Evolutionary conservation across 345 rosid species (phyloP), one percentile per base, ranked within the genome.

Genomic region (Salix exigua): DNA sequence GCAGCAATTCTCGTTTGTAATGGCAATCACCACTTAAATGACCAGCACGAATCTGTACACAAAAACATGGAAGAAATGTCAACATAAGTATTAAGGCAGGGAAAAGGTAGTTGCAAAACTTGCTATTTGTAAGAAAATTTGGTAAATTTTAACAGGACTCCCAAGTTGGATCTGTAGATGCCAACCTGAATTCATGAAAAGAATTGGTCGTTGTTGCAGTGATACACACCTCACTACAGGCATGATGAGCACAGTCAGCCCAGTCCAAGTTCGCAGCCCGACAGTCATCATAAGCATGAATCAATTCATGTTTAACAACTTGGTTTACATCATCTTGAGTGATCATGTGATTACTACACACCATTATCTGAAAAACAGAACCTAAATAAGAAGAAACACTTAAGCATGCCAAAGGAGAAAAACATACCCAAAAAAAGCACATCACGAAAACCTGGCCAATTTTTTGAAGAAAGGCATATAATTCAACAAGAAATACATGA

Each of bases 21-120:
- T 96, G 97, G 66, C 98, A 93, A 87, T 96, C 97, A 2, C 98
- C 98, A 42, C 99, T 96, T 66, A 93, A 81, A 86, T 93, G 96
- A 67, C 88, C 88, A 35, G 99, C 99, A 55, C 97, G 94, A 76
- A 96, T 96, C 99, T 96, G 82, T 78, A 31, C 63, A 58, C 46
- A 71, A 18, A 30, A 60, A 63, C 25, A 51, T 31, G 25, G 12
- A 46, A 76, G 14, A 71, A 42, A 63, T 9, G 31, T 4, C 40
- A 70, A 50, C 33, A 26, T 3, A 33, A 19, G 35, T 1, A 80
- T 33, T 28, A 13, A 26, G 68, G 42, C 2, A 35, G 38, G 69
- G 66, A 62, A n/a, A n/a, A 66, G 23, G 69, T 17, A 66, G 6
- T n/a, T 55, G 5, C 62, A 55, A 1, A 16, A 46, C 50, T 46